Conservation (phyloP, 2,329 filamentous ascomycete species). For the Aspergillus pseudoviridinutans region DNA sequence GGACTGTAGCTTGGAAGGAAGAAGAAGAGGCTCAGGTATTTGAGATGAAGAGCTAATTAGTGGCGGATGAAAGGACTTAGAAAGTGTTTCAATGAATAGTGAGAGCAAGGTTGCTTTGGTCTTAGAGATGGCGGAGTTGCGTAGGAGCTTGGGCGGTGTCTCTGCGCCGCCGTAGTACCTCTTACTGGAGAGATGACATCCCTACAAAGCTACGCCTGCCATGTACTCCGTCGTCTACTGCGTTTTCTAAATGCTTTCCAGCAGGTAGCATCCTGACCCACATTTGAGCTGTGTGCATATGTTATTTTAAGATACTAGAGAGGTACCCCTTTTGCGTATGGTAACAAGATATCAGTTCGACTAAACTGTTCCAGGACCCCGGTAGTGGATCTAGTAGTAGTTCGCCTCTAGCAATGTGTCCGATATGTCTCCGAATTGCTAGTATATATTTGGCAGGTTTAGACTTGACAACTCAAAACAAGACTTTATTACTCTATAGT, state of each 20-base stretch:
- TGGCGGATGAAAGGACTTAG: neutral
- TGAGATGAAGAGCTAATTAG: neutral
- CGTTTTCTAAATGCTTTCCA: neutral
- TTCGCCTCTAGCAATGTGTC: constrained; percentile 20
- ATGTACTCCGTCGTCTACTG: neutral
- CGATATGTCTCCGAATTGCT: constrained; percentile 29
- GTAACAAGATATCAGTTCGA: neutral
- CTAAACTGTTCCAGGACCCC: neutral
- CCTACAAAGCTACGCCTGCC: no score
- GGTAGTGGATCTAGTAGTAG: neutral
- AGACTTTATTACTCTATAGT: neutral
- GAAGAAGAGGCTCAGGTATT: neutral
- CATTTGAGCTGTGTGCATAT: neutral
- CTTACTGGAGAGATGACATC: constrained; percentile 9
- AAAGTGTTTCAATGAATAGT: neutral
- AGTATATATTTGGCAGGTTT: neutral
- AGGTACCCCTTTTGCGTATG: no score
- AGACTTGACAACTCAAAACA: neutral
- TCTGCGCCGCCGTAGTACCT: constrained; percentile 19
- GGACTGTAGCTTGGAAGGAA: neutral
- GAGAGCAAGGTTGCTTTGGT: neutral
- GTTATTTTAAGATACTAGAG: neutral
- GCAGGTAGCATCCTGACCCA: no score
- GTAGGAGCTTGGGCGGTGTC: constrained; percentile 25
- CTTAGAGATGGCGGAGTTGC: constrained; percentile 8